Evolutionary conservation across 352 stramenopile genomes (phyloP).

Genomic region (Phytopythium cucurbitacearum): DNA sequence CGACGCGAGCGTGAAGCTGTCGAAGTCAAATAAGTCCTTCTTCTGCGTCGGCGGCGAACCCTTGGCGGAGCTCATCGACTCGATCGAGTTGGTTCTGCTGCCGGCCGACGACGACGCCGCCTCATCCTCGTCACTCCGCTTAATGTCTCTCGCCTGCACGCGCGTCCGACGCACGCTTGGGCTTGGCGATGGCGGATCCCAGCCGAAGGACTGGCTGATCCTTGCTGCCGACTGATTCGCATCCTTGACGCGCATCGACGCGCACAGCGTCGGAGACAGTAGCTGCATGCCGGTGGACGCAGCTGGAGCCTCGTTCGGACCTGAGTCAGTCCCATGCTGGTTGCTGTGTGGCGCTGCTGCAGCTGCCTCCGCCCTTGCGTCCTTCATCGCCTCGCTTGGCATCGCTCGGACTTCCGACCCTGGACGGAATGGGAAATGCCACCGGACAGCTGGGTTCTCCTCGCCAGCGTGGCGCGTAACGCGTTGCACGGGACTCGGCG

Average conservation of each 20-base stretch:
- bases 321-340: too few relatives aligned
- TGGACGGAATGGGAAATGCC: too few relatives aligned
- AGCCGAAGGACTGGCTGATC: slow-evolving; percentile 12
- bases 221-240: slow-evolving; percentile 7
- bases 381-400: slow-evolving; percentile 59
- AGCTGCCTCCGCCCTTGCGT: slow-evolving; percentile 69
- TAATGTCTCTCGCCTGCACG: slow-evolving; percentile 1
- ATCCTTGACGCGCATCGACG: slow-evolving; percentile 17
- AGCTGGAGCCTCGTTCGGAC: too few relatives aligned
- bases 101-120: background rate
- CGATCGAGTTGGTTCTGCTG: too few relatives aligned
- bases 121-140: slow-evolving; percentile 5
- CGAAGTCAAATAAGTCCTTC: slow-evolving; percentile 25
- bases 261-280: slow-evolving; percentile 28
- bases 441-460: too few relatives aligned
- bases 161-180: background rate
- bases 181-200: slow-evolving; percentile 11
- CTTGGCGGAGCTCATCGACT: too few relatives aligned
- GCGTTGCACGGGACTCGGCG: too few relatives aligned
- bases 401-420: slow-evolving; percentile 9
- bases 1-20: slow-evolving; percentile 43
- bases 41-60: background rate
- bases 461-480: too few relatives aligned
- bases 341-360: background rate
- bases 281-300: slow-evolving; percentile 18